Evolutionary conservation across 805 yeast species (phyloP).

Genomic region (Candida hispaniensis): DNA sequence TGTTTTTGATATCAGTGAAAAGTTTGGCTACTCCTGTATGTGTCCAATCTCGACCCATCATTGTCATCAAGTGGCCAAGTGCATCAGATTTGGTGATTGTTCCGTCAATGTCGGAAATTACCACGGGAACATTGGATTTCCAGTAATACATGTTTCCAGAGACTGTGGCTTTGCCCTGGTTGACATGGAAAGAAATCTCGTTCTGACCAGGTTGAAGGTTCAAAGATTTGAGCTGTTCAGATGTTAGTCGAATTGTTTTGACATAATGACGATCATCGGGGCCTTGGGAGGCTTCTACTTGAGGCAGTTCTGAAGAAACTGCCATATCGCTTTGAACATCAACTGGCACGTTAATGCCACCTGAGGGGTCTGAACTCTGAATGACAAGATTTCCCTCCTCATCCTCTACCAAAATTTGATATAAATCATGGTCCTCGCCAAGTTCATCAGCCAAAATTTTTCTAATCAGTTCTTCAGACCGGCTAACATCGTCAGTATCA

Average conservation of each 20-base stretch:
- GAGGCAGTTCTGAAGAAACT: slow-evolving; percentile 7
- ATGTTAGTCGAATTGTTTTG: slow-evolving; percentile 80
- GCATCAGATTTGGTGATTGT: slow-evolving; percentile 98
- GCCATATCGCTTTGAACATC: slow-evolving; percentile 4
- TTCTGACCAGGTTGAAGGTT: slow-evolving; percentile 71
- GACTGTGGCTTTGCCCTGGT: slow-evolving; percentile 70
- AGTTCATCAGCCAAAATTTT: slow-evolving; percentile 70
- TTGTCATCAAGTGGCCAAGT: slow-evolving; percentile 84
- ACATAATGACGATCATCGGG: slow-evolving; percentile 39
- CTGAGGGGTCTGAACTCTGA: slow-evolving; percentile 18
- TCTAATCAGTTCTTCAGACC: slow-evolving; percentile 64
- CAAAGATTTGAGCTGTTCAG: slow-evolving; percentile 72
- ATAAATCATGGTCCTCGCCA: slow-evolving; percentile 27
- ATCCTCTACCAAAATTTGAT: slow-evolving; percentile 26
- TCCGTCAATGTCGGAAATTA: slow-evolving; percentile 95
- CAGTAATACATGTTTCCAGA: slow-evolving; percentile 68
- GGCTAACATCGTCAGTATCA: slow-evolving; percentile 62
- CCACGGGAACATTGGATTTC: slow-evolving; percentile 78
- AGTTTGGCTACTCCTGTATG: slow-evolving; percentile 90
- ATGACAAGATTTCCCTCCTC: slow-evolving; percentile 30
- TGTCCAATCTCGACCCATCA: slow-evolving; percentile 96
- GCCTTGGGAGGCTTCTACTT: slow-evolving; percentile 18
- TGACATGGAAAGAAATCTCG: slow-evolving; percentile 65
- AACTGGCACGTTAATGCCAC: slow-evolving; percentile 16
- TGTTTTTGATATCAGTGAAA: slow-evolving; percentile 72